A percentile compares a stretch with the other conserved stretches of the same genome.
Conservation (phyloP, 2,329 filamentous ascomycete genomes). For the Exophiala sideris region DNA sequence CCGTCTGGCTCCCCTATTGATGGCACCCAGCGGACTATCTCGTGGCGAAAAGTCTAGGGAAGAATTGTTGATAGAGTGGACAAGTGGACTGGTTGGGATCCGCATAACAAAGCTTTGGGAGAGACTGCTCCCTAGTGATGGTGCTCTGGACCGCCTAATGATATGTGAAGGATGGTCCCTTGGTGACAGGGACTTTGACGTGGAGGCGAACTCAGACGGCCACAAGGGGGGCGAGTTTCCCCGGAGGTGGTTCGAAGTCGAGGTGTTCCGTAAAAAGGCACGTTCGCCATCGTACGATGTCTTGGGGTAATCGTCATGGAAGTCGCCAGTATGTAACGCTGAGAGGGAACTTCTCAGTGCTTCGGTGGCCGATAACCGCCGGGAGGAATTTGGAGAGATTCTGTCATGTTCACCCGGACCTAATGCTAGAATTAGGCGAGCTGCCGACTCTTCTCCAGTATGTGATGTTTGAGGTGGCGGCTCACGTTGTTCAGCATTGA, state of each 20-base stretch:
- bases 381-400: constrained; percentile 48
- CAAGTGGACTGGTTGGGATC: constrained; percentile 86
- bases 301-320: constrained; percentile 41
- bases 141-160: constrained; percentile 41
- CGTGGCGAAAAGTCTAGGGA: constrained; percentile 64
- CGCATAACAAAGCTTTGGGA: constrained; percentile 80
- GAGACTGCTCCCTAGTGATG: constrained; percentile 67
- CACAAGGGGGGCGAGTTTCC: constrained; percentile 8
- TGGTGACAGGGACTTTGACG: background rate
- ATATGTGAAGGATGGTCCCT: constrained; percentile 2
- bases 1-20: constrained; percentile 50
- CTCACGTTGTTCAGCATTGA: constrained; percentile 16
- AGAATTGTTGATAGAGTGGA: constrained; percentile 81
- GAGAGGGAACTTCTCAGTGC: constrained; percentile 65
- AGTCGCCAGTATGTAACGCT: constrained; percentile 62
- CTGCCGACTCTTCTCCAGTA: background rate
- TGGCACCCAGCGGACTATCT: constrained; percentile 36
- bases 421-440: constrained; percentile 49
- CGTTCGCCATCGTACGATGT: background rate
- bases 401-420: background rate
- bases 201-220: constrained; percentile 31
- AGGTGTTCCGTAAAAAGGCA: background rate
- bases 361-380: constrained; percentile 36
- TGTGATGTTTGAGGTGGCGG: constrained; percentile 34
- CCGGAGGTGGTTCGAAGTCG: background rate